Conservation (phyloP, 75 land plant genomes). For the Larix kaempferi region DNA sequence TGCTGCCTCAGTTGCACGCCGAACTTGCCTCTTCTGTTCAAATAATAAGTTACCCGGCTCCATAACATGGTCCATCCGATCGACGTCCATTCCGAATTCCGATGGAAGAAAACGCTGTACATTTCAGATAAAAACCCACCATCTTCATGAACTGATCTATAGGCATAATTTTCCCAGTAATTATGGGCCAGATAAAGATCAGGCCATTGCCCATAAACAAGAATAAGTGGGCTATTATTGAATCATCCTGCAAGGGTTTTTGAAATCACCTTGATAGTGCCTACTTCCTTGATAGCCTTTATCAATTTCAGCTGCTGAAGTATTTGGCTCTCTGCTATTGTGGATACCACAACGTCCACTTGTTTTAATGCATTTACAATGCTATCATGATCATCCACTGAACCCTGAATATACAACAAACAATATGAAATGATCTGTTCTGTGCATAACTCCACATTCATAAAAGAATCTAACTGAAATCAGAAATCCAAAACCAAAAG, state of each 20-base stretch:
- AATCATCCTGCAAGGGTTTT: not conserved
- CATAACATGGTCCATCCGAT: conserved; percentile 20
- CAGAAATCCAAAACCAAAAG: not conserved
- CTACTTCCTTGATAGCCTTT: conserved; percentile 35
- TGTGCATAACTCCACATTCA: not conserved
- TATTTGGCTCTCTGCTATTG: conserved; percentile 15
- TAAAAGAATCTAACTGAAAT: not conserved
- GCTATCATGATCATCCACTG: conserved; percentile 31
- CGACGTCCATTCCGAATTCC: conserved; percentile 43
- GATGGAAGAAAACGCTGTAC: conserved; percentile 48
- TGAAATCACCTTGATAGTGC: conserved; percentile 22
- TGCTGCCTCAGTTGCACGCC: conserved; percentile 32
- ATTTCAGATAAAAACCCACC: too few relatives aligned
- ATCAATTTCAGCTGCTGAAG: conserved; percentile 32
- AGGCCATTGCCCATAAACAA: not conserved
- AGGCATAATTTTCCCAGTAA: too few relatives aligned
- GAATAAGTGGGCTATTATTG: not conserved
- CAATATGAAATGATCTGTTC: not conserved
- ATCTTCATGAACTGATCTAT: too few relatives aligned
- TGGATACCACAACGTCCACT: conserved; percentile 38
- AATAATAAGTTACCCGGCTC: conserved; percentile 16
- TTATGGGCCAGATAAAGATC: too few relatives aligned
- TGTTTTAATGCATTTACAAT: conserved; percentile 26
- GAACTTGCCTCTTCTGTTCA: conserved; percentile 17
- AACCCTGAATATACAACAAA: conserved; percentile 18